Conservation (phyloP, 73 alveolate genomes). For the Urostyla sp. region DNA sequence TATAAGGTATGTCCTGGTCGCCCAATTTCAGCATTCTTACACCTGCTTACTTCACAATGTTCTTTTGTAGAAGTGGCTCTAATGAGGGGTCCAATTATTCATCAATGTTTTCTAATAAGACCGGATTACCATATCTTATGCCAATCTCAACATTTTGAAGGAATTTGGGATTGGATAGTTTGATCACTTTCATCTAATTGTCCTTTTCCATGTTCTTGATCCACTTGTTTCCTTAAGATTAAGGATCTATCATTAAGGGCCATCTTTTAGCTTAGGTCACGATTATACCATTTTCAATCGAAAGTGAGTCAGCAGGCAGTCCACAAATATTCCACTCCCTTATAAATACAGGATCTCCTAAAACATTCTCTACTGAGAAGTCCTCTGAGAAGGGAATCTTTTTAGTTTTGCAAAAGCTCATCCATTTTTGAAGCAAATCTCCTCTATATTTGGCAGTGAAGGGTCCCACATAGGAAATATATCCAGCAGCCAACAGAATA, state of each 20-base stretch:
- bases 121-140: slow-evolving; percentile 98
- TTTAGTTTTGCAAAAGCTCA: slow-evolving; percentile 63
- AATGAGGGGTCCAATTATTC: slow-evolving; percentile 98
- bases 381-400: slow-evolving; percentile 84
- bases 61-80: slow-evolving; percentile 98
- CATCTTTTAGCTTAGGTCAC: slow-evolving; percentile 98
- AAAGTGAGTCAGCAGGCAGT: slow-evolving; percentile 98
- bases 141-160: slow-evolving; percentile 97
- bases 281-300: slow-evolving; percentile 99
- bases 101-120: slow-evolving; percentile 98
- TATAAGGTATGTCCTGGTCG: slow-evolving; percentile 97
- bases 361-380: slow-evolving; percentile 88
- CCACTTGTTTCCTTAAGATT: slow-evolving; percentile 99
- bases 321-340: slow-evolving; percentile 93
- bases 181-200: slow-evolving; percentile 89
- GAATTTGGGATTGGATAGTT: slow-evolving; percentile 96
- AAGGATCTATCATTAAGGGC: slow-evolving; percentile 99
- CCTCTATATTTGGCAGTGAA: slow-evolving; percentile 98
- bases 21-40: slow-evolving; percentile 95
- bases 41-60: slow-evolving; percentile 96
- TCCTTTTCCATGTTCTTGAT: slow-evolving; percentile 97
- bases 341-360: slow-evolving; percentile 96
- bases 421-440: slow-evolving; percentile 86
- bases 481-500: slow-evolving; percentile 98
- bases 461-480: slow-evolving; percentile 99